Evolutionary conservation across 176 grass and related monocot genomes (phyloP), one percentile per base, ranked within the genome.

Genomic region (Rhipidocladum racemiflorum): DNA sequence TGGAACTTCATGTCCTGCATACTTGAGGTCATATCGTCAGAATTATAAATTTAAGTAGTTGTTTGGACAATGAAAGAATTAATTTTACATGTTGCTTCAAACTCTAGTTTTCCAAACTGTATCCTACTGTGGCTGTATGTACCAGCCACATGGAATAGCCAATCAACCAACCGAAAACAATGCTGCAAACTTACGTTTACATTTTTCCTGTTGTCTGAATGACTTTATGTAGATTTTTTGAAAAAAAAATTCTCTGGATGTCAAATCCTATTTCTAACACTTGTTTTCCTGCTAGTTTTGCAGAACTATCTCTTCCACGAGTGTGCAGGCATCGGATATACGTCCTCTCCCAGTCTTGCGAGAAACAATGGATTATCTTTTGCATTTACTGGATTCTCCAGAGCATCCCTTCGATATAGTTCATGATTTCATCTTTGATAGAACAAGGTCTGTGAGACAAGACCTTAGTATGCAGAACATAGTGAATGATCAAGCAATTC

Each of bases 351-450:
- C 86, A 32, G 90, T 97, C 30, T 89, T 97, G 73, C 78, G 70
- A 72, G 79, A 75, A 35, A 98, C 90, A 49, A 77, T 95, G 88
- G 82, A 88, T 71, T 90, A 95, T 93, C 89, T 98, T 74, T 82
- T 91, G 75, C 53, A 75, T 42, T 73, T 95, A 77, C 72, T 95
- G 76, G 72, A 88, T 83, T 91, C 92, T 16, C 67, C 88, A 69
- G 77, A 84, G 24, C 61, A 85, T 82, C 35, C 90, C 11, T 95
- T 88, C 88, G 95, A 91, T 77, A 23, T 85, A 43, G 64, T 98
- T 84, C 95, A 95, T 91, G 92, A 98, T 86, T 98, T 98, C 74
- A 72, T 98, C 35, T 98, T 94, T 80, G 95, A 98, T 88, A 88
- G 95, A 78, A 91, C 95, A 74, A 92, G 95, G 64, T 92, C 90